A percentile compares a stretch with the other conserved stretches of the same genome.
Evolutionary conservation across 176 grass and related monocot genomes (phyloP).

Genomic region (Thalia dealbata): DNA sequence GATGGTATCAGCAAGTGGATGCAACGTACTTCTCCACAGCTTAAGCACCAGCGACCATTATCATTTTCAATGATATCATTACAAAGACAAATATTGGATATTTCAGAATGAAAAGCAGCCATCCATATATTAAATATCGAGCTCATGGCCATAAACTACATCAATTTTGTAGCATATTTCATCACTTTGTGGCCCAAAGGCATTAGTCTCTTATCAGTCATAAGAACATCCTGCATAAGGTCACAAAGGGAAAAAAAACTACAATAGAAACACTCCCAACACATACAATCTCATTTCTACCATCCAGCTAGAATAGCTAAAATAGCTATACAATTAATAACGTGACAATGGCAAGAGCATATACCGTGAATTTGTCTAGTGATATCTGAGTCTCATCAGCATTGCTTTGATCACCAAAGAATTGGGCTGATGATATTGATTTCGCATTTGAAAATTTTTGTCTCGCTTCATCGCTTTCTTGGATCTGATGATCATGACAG

Average conservation of each 20-base stretch:
- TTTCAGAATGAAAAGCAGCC: no score
- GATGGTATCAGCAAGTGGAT: background rate
- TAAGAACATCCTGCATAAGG: no score
- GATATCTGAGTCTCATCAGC: conserved; percentile 60
- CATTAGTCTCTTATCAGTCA: background rate
- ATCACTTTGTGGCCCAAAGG: background rate
- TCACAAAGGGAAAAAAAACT: no score
- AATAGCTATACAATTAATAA: background rate
- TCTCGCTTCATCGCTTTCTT: conserved; percentile 82
- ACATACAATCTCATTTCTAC: background rate
- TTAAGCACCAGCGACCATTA: no score
- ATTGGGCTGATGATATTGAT: conserved; percentile 95
- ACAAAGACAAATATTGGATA: no score
- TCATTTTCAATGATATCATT: no score
- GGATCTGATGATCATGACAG: conserved; percentile 32
- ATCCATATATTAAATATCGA: no score
- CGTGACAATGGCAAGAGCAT: background rate
- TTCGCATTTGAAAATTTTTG: conserved; percentile 98
- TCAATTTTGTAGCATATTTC: background rate
- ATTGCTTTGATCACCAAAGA: conserved; percentile 58
- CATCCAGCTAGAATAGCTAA: background rate
- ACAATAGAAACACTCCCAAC: no score
- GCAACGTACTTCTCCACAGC: background rate
- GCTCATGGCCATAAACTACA: background rate
- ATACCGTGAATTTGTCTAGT: conserved; percentile 84